A percentile compares a stretch with the other conserved stretches of the same genome.
Evolutionary conservation across 2,329 filamentous ascomycete species (phyloP).

Genomic region (Stachybotrys echinatus): DNA sequence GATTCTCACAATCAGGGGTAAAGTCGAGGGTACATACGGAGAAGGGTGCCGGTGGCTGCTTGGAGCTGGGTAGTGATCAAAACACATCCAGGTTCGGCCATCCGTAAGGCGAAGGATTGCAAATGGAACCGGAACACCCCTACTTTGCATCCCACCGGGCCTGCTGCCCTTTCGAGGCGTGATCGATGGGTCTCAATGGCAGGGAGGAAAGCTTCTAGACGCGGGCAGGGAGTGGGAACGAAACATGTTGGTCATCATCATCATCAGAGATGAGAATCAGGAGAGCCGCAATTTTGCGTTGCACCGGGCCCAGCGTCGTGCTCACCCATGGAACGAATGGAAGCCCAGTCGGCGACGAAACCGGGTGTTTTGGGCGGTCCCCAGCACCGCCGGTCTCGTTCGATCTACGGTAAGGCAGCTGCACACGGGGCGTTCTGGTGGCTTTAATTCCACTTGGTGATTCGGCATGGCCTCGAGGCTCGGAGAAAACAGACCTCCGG

Average conservation of each 20-base stretch:
- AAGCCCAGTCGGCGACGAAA: neutral
- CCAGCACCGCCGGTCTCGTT: neutral
- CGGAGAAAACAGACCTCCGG: no score
- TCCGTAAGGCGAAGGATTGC: neutral
- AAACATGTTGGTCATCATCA: neutral
- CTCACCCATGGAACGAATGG: neutral
- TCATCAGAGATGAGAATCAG: neutral
- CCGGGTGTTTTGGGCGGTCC: neutral
- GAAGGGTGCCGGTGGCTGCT: no score
- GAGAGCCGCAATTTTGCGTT: neutral
- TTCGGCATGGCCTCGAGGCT: no score
- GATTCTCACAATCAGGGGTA: neutral
- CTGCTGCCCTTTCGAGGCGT: neutral
- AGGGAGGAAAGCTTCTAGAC: neutral
- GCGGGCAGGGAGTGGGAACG: neutral
- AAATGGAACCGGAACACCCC: neutral
- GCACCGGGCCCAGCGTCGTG: neutral
- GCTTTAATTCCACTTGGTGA: no score
- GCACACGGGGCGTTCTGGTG: no score
- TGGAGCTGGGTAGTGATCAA: neutral
- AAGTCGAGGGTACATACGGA: neutral
- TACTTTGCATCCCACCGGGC: neutral
- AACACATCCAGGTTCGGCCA: neutral
- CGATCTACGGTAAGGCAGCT: no score
- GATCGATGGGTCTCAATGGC: neutral